Conservation (phyloP, 2,329 filamentous ascomycete species). For the Trichoderma pleuroti region DNA sequence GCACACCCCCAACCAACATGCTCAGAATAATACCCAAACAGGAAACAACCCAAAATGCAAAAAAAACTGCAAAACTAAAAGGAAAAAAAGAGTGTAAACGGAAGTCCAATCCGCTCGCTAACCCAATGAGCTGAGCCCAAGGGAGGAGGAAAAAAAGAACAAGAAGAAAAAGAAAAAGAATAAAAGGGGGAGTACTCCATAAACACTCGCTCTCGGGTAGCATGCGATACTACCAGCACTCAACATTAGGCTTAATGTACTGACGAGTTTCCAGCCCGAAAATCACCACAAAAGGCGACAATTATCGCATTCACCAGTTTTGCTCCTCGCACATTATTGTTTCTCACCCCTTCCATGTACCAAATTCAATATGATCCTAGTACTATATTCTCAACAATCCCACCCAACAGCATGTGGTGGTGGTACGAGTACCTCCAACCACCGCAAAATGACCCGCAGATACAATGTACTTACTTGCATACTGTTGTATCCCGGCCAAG, state of each 20-base stretch:
- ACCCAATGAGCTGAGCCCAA: background rate
- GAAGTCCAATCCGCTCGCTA: background rate
- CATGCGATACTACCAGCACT: background rate
- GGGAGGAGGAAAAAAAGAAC: background rate
- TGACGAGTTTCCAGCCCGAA: background rate
- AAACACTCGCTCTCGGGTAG: constrained; percentile 1
- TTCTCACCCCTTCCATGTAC: background rate
- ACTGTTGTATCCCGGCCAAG: background rate
- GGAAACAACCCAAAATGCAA: background rate
- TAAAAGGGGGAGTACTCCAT: background rate
- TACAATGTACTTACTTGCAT: background rate
- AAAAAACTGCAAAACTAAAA: background rate
- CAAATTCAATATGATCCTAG: background rate
- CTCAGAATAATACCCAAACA: background rate
- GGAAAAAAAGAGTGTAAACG: background rate
- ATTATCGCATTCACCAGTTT: background rate
- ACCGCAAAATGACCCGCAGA: background rate
- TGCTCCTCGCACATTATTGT: background rate
- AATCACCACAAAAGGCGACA: background rate
- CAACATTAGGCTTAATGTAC: background rate
- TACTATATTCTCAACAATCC: background rate
- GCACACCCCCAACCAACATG: background rate
- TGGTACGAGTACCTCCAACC: background rate
- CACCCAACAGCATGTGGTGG: background rate
- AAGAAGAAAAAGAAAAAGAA: background rate